Conservation (phyloP, 192 early-diverging fungal genomes). For the Thamnidium elegans region DNA sequence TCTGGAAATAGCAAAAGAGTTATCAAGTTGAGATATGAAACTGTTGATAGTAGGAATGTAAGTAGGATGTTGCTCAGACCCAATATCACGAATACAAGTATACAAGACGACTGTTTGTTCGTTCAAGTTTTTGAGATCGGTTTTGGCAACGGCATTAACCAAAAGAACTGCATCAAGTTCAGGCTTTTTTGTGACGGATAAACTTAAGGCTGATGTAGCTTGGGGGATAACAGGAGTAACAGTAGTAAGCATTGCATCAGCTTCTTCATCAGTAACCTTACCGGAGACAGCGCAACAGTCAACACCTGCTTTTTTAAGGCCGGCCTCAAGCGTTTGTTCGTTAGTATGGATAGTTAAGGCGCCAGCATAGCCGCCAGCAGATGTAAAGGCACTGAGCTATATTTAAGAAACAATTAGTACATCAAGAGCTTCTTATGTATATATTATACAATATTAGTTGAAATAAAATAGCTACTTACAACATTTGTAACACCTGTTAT, state of each 20-base stretch:
- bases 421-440: too few relatives aligned
- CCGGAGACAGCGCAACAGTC: neutral
- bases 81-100: too few relatives aligned
- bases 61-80: too few relatives aligned
- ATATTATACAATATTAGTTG: too few relatives aligned
- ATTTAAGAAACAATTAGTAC: neutral
- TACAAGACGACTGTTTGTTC: too few relatives aligned
- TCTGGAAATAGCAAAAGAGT: too few relatives aligned
- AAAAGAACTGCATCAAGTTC: neutral
- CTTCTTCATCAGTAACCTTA: slow-evolving; percentile 2
- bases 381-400: slow-evolving; percentile 6
- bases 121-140: too few relatives aligned
- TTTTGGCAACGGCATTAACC: neutral
- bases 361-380: neutral
- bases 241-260: slow-evolving; percentile 3
- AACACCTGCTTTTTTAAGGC: neutral
- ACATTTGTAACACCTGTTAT: too few relatives aligned
- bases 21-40: too few relatives aligned
- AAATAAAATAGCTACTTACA: too few relatives aligned
- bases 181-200: slow-evolving; percentile 2
- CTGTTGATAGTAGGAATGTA: too few relatives aligned
- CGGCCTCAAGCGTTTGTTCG: neutral
- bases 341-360: neutral
- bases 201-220: neutral
- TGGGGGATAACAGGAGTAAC: neutral